phyloP scores from a whole-genome alignment of 1,139 yeast species.

The Scheffersomyces insectosa region DNA sequence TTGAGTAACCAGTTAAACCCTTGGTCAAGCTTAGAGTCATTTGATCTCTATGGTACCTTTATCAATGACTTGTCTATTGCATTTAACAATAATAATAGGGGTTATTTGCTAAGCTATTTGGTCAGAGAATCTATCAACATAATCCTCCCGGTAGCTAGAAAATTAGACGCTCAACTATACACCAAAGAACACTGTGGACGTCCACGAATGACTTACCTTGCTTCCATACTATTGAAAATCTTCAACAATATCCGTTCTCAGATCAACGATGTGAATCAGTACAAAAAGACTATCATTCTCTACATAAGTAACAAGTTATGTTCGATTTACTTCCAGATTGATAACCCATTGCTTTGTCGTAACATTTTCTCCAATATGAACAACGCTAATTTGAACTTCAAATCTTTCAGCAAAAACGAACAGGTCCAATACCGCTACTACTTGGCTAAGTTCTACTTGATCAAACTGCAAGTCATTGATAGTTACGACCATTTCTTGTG shows the following conservation, averaged over 20 bases:
- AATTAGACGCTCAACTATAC: slow-evolving; percentile 50
- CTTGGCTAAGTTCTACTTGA: slow-evolving; percentile 64
- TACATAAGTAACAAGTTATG: slow-evolving; percentile 61
- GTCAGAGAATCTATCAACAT: slow-evolving; percentile 42
- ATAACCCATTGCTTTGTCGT: slow-evolving; percentile 67
- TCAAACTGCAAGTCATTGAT: slow-evolving; percentile 56
- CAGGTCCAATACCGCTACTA: slow-evolving; percentile 68
- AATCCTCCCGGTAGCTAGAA: slow-evolving; percentile 51
- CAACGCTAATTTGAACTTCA: slow-evolving; percentile 52
- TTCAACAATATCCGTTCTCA: slow-evolving; percentile 68
- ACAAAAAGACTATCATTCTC: slow-evolving; percentile 54
- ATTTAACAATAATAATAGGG: slow-evolving; percentile 53
- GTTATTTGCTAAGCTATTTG: slow-evolving; percentile 47
- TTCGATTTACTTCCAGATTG: slow-evolving; percentile 59
- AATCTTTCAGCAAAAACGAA: slow-evolving; percentile 48
- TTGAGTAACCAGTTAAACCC: slow-evolving; percentile 62
- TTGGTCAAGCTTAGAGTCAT: slow-evolving; percentile 54
- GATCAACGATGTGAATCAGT: slow-evolving; percentile 43
- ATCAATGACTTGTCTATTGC: slow-evolving; percentile 59
- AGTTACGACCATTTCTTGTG: slow-evolving; percentile 63
- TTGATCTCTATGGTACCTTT: slow-evolving; percentile 56
- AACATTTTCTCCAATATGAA: slow-evolving; percentile 76
- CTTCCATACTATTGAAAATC: slow-evolving; percentile 57
- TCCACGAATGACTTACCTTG: slow-evolving; percentile 55
- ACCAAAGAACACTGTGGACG: slow-evolving; percentile 38